These are phyloP conservation scores for Didymella glomerata DNA, from an alignment of 2,329 filamentous ascomycete species.

Conservation along the genomic window DNA sequence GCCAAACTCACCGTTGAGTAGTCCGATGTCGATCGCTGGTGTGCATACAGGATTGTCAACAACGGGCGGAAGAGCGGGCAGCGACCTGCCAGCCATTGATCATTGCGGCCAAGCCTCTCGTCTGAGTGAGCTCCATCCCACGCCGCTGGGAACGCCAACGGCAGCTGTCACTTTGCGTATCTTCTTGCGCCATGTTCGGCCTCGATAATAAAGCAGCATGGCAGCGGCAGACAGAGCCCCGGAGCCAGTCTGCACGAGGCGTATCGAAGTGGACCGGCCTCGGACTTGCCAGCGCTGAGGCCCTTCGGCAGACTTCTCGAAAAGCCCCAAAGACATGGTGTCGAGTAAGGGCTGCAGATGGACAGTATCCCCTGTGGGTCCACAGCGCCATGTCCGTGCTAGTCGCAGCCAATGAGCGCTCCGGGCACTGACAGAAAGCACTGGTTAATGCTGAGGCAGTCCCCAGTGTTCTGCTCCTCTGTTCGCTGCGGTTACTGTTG, in stretches of 20 bases:
- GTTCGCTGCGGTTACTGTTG: constrained; percentile 27
- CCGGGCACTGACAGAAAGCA: constrained; percentile 30
- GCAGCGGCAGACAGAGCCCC: constrained; percentile 8
- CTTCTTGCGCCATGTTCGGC: background rate
- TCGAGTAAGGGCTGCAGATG: constrained; percentile 41
- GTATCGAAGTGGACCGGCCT: constrained; percentile 22
- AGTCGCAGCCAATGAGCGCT: constrained; percentile 39
- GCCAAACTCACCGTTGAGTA: constrained; percentile 27
- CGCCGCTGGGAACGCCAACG: constrained; percentile 28
- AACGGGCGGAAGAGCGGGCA: constrained; percentile 36
- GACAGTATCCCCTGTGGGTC: constrained; percentile 30
- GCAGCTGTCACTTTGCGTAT: constrained; percentile 5
- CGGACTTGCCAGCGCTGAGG: constrained; percentile 26
- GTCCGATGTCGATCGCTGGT: constrained; percentile 28
- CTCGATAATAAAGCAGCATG: background rate
- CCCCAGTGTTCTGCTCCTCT: constrained; percentile 38
- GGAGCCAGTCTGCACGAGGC: constrained; percentile 12
- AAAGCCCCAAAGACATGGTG: constrained; percentile 35
- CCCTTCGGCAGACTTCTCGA: constrained; percentile 36
- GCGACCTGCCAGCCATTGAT: constrained; percentile 13
- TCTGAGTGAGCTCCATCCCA: constrained; percentile 34
- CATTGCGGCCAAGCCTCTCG: constrained; percentile 31
- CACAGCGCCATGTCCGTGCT: constrained; percentile 37
- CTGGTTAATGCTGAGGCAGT: constrained; percentile 45
- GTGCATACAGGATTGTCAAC: constrained; percentile 29